Evolutionary conservation across 2,329 filamentous ascomycete species (phyloP).

Genomic region (Botryosphaeria dothidea): DNA sequence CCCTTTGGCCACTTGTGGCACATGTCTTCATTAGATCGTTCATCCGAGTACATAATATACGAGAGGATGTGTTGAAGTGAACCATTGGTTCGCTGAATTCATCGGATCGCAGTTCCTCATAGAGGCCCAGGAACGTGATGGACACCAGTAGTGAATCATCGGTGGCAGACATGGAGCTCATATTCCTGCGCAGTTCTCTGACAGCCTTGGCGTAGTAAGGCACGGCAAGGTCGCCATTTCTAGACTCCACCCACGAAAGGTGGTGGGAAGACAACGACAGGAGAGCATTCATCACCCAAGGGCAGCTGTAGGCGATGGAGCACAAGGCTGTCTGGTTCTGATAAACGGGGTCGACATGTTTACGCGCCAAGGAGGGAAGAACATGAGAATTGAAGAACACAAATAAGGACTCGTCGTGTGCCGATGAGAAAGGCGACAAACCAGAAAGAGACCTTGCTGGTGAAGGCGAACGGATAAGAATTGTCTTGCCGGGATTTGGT

Average conservation of each 20-base stretch:
- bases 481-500: neutral
- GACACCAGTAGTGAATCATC: neutral
- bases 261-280: neutral
- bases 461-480: neutral
- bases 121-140: constrained; percentile 5
- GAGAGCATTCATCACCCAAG: constrained; percentile 4
- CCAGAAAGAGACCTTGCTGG: neutral
- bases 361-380: neutral
- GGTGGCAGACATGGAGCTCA: neutral
- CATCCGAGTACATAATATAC: neutral
- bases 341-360: constrained; percentile 1
- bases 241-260: neutral
- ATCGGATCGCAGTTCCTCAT: constrained; percentile 6
- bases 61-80: neutral
- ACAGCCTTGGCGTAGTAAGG: constrained; percentile 7
- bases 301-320: neutral
- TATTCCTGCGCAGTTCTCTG: neutral
- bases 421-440: neutral
- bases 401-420: neutral
- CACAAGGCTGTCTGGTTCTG: neutral
- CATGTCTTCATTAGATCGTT: neutral
- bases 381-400: neutral
- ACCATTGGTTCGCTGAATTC: neutral
- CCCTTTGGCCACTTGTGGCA: neutral
- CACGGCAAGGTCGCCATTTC: constrained; percentile 1